A percentile compares a stretch with the other conserved stretches of the same genome.
Evolutionary conservation across 352 stramenopile species (phyloP).

Genomic region (Phytophthora constricta): DNA sequence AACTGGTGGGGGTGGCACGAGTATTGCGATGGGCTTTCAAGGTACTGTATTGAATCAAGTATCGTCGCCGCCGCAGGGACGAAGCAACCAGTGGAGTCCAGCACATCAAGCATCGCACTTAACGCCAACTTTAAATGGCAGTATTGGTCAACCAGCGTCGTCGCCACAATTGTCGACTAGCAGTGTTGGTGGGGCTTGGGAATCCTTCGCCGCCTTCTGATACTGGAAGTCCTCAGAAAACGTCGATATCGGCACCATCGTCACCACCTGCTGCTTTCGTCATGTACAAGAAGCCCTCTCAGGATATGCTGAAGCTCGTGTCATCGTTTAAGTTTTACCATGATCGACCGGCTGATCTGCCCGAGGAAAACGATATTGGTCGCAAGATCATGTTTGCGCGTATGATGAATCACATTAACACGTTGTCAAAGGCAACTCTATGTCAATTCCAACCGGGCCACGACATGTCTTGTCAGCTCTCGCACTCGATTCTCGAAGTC

Average conservation of each 20-base stretch:
- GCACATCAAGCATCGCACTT: background rate
- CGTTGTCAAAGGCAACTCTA: slow-evolving; percentile 51
- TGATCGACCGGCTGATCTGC: slow-evolving; percentile 33
- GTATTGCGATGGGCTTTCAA: slow-evolving; percentile 18
- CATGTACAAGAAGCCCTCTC: slow-evolving; percentile 28
- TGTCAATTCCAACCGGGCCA: slow-evolving; percentile 36
- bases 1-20: slow-evolving; percentile 22
- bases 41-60: slow-evolving; percentile 24
- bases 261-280: slow-evolving; percentile 11
- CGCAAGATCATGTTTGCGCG: slow-evolving; percentile 50
- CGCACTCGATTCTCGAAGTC: slow-evolving; percentile 57
- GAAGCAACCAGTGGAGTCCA: slow-evolving; percentile 34
- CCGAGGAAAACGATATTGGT: slow-evolving; percentile 38
- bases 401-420: slow-evolving; percentile 61
- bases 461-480: slow-evolving; percentile 36
- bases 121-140: background rate
- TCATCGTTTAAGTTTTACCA: slow-evolving; percentile 42
- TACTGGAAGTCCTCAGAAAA: slow-evolving; percentile 29
- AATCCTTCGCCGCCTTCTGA: slow-evolving; percentile 24
- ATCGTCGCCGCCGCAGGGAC: slow-evolving; percentile 19
- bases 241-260: slow-evolving; percentile 9
- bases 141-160: background rate
- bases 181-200: slow-evolving; percentile 31
- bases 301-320: slow-evolving; percentile 30
- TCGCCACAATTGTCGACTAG: too few species aligned